Percentiles rank a stretch among this genome's conserved stretches.
These are phyloP conservation scores for Aspergillus sp. DNA, from an alignment of 2,329 filamentous ascomycete species.

Conservation along the genomic window DNA sequence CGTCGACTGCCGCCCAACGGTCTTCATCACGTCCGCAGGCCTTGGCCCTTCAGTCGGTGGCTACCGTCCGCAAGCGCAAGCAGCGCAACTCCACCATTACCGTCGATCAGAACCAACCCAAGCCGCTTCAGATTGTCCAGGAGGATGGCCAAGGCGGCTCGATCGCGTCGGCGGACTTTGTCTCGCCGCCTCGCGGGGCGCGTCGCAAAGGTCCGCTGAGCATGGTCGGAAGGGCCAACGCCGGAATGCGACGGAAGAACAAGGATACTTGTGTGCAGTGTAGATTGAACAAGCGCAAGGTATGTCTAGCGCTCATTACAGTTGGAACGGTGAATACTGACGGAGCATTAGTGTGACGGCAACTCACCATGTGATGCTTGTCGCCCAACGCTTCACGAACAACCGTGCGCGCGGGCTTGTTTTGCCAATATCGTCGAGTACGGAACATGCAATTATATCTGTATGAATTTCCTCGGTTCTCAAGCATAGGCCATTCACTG, in stretches of 20 bases:
- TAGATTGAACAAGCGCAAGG: conserved; percentile 45
- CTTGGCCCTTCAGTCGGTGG: conserved; percentile 31
- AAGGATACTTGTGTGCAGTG: conserved; percentile 47
- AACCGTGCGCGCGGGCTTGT: conserved; percentile 44
- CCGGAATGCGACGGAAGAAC: conserved; percentile 43
- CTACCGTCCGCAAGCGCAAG: conserved; percentile 37
- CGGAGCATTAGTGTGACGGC: conserved; percentile 37
- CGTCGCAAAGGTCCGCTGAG: conserved; percentile 43
- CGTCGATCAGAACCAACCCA: conserved; percentile 28
- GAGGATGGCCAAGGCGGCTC: conserved; percentile 44
- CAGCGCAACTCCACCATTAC: conserved; percentile 26
- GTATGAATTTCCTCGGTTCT: conserved; percentile 24
- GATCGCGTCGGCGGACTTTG: conserved; percentile 41
- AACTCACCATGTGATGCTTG: conserved; percentile 43
- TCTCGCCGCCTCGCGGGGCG: conserved; percentile 42
- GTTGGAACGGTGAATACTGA: conserved; percentile 11
- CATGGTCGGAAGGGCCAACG: conserved; percentile 40
- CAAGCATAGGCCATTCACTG: conserved; percentile 10
- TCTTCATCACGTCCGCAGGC: conserved; percentile 26
- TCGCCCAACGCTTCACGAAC: conserved; percentile 41
- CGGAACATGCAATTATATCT: conserved; percentile 47
- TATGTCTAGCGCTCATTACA: conserved; percentile 17
- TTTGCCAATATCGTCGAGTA: conserved; percentile 46
- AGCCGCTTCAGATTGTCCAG: conserved; percentile 43
- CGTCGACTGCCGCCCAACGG: conserved; percentile 23